Conservation (phyloP, 768 basidiomycete species). For the Cyclocybe cylindracea region DNA sequence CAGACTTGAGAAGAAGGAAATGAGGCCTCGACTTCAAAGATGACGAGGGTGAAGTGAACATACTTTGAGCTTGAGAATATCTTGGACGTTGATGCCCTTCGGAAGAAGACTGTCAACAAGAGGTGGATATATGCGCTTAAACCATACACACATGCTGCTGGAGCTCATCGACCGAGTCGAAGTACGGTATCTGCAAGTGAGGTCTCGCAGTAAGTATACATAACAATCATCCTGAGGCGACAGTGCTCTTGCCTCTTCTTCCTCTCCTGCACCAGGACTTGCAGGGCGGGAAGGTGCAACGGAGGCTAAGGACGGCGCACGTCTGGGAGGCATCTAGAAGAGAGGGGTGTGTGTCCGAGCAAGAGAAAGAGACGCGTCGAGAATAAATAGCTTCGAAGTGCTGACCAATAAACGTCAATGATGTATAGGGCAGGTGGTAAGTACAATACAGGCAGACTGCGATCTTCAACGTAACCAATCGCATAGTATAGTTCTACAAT, state of each 20-base stretch:
- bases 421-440: constrained; percentile 16
- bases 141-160: constrained; percentile 66
- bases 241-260: constrained; percentile 37
- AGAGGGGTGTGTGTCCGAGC: background rate
- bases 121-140: constrained; percentile 13
- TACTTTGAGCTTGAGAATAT: constrained; percentile 92
- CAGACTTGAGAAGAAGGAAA: constrained; percentile 44
- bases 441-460: background rate
- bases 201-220: background rate
- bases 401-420: constrained; percentile 18
- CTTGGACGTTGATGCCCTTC: constrained; percentile 94
- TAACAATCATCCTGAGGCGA: background rate
- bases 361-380: background rate
- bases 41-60: constrained; percentile 7
- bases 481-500: no score
- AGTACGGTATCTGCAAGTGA: constrained; percentile 52
- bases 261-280: constrained; percentile 45
- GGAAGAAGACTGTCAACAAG: constrained; percentile 3
- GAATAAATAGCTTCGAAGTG: constrained; percentile 11
- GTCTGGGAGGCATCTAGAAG: constrained; percentile 48
- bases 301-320: constrained; percentile 48
- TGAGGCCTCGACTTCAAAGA: background rate
- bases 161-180: constrained; percentile 82
- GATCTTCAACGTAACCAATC: no score
- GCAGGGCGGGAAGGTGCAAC: constrained; percentile 49